Evolutionary conservation across 768 basidiomycete genomes (phyloP).

Genomic region (Dioszegia hungarica): DNA sequence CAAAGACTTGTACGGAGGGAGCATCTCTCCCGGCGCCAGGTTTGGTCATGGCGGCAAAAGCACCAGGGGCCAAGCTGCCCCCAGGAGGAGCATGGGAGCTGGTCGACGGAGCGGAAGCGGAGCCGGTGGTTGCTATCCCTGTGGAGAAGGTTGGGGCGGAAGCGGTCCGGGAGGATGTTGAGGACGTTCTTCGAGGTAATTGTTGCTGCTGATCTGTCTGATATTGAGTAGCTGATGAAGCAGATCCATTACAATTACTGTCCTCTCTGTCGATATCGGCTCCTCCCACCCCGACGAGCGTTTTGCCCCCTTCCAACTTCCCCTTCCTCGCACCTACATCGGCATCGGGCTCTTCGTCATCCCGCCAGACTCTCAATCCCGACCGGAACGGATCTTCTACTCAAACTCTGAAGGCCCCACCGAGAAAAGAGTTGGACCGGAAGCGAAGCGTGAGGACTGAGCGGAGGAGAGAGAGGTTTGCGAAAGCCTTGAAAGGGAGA

Average conservation of each 20-base stretch:
- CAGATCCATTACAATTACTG: slow-evolving; percentile 18
- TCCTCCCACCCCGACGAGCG: slow-evolving; percentile 25
- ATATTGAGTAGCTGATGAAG: not conserved
- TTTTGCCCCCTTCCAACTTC: slow-evolving; percentile 28
- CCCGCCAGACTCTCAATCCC: not conserved
- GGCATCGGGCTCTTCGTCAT: not conserved
- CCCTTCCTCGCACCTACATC: slow-evolving; percentile 37
- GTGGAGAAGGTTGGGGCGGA: slow-evolving; percentile 48
- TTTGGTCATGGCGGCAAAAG: too few relatives aligned
- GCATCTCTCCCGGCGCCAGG: slow-evolving; percentile 28
- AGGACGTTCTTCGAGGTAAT: slow-evolving; percentile 74
- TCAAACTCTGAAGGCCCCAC: not conserved
- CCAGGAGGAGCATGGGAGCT: slow-evolving; percentile 45
- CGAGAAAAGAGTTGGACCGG: slow-evolving; percentile 18
- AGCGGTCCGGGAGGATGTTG: slow-evolving; percentile 63
- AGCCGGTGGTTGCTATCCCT: slow-evolving; percentile 6
- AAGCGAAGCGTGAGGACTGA: slow-evolving; percentile 45
- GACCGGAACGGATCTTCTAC: not conserved
- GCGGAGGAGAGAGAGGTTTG: slow-evolving; percentile 43
- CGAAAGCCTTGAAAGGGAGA: slow-evolving; percentile 37
- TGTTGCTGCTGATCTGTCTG: slow-evolving; percentile 11
- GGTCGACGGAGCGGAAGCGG: slow-evolving; percentile 24
- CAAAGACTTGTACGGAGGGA: slow-evolving; percentile 36
- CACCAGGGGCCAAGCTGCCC: too few relatives aligned
- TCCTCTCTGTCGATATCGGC: slow-evolving; percentile 16